These are phyloP conservation scores for Saxispiralis lemnorum DNA, from an alignment of 495 filamentous ascomycete species.

Conservation along the genomic window DNA sequence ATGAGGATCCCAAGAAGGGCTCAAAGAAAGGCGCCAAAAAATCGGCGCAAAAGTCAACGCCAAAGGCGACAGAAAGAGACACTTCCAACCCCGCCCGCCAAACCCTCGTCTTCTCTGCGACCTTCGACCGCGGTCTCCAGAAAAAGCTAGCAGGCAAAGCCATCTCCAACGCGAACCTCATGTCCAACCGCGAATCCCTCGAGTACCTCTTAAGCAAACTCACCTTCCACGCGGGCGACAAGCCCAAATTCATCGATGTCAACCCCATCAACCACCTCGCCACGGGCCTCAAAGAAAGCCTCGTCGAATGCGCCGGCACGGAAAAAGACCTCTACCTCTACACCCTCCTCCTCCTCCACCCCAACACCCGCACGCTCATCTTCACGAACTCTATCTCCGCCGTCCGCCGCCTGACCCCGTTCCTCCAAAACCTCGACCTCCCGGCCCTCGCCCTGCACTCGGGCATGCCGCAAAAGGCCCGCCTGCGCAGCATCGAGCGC, in stretches of 20 bases:
- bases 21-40: conserved; percentile 9
- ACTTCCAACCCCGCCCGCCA: conserved; percentile 34
- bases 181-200: conserved; percentile 63
- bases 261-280: conserved; percentile 82
- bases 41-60: not conserved
- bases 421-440: conserved; percentile 68
- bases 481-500: conserved; percentile 75
- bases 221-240: conserved; percentile 56
- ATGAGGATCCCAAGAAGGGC: not conserved
- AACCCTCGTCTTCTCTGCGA: conserved; percentile 91
- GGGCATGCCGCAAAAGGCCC: conserved; percentile 92
- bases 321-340: conserved; percentile 97
- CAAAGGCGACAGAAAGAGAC: not conserved
- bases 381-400: conserved; percentile 94
- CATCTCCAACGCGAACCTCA: conserved; percentile 34
- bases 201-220: conserved; percentile 83
- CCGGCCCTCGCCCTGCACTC: conserved; percentile 70
- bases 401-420: conserved; percentile 67
- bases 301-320: conserved; percentile 77
- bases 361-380: conserved; percentile 51
- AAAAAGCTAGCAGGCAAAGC: conserved; percentile 72
- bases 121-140: conserved; percentile 77
- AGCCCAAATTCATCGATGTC: conserved; percentile 81
- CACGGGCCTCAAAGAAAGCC: conserved; percentile 63
- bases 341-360: conserved; percentile 65